Evolutionary conservation across 139 green algal genomes (phyloP), one percentile per base, ranked within the genome.

Genomic region (Eudorina sp.): DNA sequence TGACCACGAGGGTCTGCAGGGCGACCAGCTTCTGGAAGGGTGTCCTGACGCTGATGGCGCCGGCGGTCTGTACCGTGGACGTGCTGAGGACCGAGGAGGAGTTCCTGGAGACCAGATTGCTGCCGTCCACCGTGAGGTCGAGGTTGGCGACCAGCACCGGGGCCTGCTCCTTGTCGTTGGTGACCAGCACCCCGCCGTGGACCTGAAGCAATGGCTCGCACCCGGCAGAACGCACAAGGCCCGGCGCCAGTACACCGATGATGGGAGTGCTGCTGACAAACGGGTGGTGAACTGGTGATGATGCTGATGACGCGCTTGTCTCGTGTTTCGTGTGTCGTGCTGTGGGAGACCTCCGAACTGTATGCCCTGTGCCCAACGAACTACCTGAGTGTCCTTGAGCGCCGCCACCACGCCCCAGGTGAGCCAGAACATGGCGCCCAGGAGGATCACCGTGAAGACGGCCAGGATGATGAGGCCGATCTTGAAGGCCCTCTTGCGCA

Each of bases 371-470:
- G n/a, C n/a, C n/a, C n/a, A n/a, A n/a, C n/a, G n/a, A n/a, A n/a
- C 7, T 72, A 85, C 79, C 79, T 85, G 29, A 0, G 79, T 85
- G n/a, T 85, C 79, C 58, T 85, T 85, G 23, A 85, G 79, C 27
- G 79, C 79, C 1, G 79, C 55, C 19, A 85, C 79, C 58, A 85
- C 79, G 9, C 58, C 79, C 79, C 79, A 85, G 4, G 79, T 85
- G 27, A 85, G 43, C 4, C 79, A 55, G 9, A 85, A 85, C 79
- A 85, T 74, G 43, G 79, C 79, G 5, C 58, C 79, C 4, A 85
- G 41, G 23, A 85, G 60, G 11, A 85, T 23, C 14, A 41, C 25
- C 4, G 79, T 85, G 55, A 85, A 85, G 16, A 85, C 41, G 60
- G 31, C 40, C 14, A 85, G 40, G 58, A 85, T 62, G 29, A 85